phyloP scores from a whole-genome alignment of 768 basidiomycete genomes.

The Leccinum ochraceum region DNA sequence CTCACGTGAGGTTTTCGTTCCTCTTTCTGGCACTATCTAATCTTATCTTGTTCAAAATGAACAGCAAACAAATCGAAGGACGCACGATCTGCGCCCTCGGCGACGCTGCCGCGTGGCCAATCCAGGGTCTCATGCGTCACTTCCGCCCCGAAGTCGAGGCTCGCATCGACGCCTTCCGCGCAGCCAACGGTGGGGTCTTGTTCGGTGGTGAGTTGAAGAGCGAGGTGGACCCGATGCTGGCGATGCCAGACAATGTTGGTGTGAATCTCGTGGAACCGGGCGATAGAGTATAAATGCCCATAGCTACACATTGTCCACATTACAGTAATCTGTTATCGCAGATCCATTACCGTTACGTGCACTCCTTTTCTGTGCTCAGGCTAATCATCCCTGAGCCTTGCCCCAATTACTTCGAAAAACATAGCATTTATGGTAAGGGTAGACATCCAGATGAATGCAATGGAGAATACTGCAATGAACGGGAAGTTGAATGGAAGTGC shows the following conservation, averaged over 20 bases:
- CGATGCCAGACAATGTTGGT: slow-evolving; percentile 76
- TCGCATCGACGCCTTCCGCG: slow-evolving; percentile 78
- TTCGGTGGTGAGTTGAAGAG: slow-evolving; percentile 82
- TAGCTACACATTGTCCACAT: neutral
- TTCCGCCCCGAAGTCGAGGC: slow-evolving; percentile 95
- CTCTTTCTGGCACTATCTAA: neutral
- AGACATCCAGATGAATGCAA: too few species aligned
- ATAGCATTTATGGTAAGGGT: too few species aligned
- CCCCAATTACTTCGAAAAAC: too few species aligned
- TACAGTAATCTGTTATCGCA: slow-evolving; percentile 2
- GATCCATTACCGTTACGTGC: too few species aligned
- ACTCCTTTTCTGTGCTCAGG: too few species aligned
- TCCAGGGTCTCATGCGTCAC: slow-evolving; percentile 96
- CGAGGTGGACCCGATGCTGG: slow-evolving; percentile 67
- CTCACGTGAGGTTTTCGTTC: slow-evolving; percentile 62
- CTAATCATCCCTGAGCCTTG: too few species aligned
- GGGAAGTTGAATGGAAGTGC: too few species aligned
- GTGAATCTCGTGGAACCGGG: slow-evolving; percentile 43
- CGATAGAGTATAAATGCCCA: slow-evolving; percentile 30
- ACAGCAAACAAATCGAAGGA: slow-evolving; percentile 93
- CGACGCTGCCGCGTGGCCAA: slow-evolving; percentile 98
- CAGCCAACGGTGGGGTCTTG: slow-evolving; percentile 75
- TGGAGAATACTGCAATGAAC: too few species aligned
- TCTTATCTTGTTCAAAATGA: slow-evolving; percentile 7
- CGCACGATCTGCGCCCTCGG: slow-evolving; percentile 97